Percentiles rank a stretch among this genome's conserved stretches.
Conservation (phyloP, 768 basidiomycete species). For the Amanita subjunquillea region DNA sequence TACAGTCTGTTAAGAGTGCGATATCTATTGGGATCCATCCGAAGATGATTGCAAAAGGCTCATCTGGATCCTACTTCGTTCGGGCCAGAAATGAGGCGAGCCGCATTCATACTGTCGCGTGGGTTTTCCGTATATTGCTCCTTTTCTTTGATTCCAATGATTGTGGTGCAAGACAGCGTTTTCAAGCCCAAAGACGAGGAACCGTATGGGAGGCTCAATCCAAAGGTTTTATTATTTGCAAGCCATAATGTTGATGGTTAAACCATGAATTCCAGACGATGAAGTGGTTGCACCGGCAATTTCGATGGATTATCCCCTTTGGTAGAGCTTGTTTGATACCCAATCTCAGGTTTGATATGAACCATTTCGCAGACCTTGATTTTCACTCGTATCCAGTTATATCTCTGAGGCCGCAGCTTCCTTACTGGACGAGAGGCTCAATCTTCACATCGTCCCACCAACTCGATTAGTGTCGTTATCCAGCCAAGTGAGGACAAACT, state of each 20-base stretch:
- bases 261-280: constrained; percentile 44
- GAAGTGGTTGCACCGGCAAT: constrained; percentile 85
- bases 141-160: neutral
- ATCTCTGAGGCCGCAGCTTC: constrained; percentile 87
- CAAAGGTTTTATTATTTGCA: constrained; percentile 41
- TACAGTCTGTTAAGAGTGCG: constrained; percentile 55
- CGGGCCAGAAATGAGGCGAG: constrained; percentile 63
- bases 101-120: constrained; percentile 73
- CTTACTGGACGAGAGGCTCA: constrained; percentile 63
- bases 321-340: constrained; percentile 85
- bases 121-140: constrained; percentile 16
- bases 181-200: constrained; percentile 93
- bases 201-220: constrained; percentile 81
- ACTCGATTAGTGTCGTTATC: constrained; percentile 79
- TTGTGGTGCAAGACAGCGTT: constrained; percentile 34
- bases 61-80: constrained; percentile 89
- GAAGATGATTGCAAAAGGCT: constrained; percentile 85
- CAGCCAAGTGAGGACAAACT: constrained; percentile 42
- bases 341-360: constrained; percentile 55
- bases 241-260: neutral
- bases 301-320: constrained; percentile 85
- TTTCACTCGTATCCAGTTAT: constrained; percentile 39
- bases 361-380: neutral
- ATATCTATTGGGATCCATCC: constrained; percentile 77
- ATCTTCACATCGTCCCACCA: constrained; percentile 73